Base-by-base conservation (phyloP, 2,329 filamentous ascomycete species). In the Penicillium decumbens region DNA sequence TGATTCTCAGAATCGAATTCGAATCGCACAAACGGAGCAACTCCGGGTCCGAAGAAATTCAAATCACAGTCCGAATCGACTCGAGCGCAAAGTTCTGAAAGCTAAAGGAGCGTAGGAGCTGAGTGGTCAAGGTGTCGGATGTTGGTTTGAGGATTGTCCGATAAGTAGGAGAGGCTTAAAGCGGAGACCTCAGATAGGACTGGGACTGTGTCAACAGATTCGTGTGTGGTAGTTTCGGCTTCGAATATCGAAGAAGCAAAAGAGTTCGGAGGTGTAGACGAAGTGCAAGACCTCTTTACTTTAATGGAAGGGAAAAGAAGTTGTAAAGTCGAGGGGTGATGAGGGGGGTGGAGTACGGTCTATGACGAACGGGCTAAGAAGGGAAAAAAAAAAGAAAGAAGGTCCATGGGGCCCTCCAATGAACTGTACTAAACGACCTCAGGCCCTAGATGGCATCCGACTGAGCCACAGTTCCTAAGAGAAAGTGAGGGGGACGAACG, bases 281-380 rank as follows among this genome's bases (percentile, higher is more conserved):
- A 15, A 15, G 48, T 25, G 43, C 15, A 3, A 45, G 39, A 24
- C 35, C 48, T 40, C 50, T 33, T 50, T 49, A 7, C 9, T 51
- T 48, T 56, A 55, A 53, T 40, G 15, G 23, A 29, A 44, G 37
- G 33, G 35, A 32, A 41, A 40, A 41, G 53, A 55, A 55, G 42
- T 41, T 57, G 45, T 46, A 56, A 48, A 48, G 54, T 48, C 45
- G 56, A 57, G 56, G 54, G 53, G 53, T 56, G 43, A 54, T 51
- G 51, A 47, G 52, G 52, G 52, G 54, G 51, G 57, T 58, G 50
- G 53, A 58, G 29, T 8, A 41, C 18, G 45, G 47, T 42, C 40
- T 54, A 57, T 57, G 55, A 59, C 49, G 55, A 55, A 49, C 20
- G 37, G 48, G 58, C 61, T 49, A 57, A 49, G 42, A 59, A 57